A percentile compares a stretch with the other conserved stretches of the same genome.
Conservation (phyloP, 805 yeast species). For the Saccharomycopsis vini region DNA sequence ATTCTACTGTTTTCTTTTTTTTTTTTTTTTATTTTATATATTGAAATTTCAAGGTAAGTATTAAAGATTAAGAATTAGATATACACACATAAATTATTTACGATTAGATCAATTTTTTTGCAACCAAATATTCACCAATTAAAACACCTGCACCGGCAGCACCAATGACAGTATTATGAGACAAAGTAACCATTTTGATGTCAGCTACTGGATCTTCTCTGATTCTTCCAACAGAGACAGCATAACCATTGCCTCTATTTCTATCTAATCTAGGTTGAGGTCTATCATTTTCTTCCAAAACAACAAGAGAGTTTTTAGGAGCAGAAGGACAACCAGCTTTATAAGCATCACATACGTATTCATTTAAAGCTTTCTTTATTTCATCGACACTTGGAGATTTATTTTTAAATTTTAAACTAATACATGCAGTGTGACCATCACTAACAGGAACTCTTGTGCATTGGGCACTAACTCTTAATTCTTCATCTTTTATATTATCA, state of each 20-base stretch:
- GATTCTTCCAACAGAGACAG: constrained; percentile 90
- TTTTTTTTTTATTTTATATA: too few relatives aligned
- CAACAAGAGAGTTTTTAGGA: constrained; percentile 86
- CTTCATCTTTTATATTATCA: constrained; percentile 51
- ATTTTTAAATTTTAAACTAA: constrained; percentile 72
- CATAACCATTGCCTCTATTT: constrained; percentile 87
- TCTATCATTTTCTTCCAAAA: constrained; percentile 82
- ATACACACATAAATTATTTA: too few relatives aligned
- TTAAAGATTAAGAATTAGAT: too few relatives aligned
- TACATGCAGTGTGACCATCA: constrained; percentile 97
- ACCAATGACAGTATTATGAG: constrained; percentile 95
- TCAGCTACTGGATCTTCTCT: constrained; percentile 92
- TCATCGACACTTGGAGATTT: constrained; percentile 79
- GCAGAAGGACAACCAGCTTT: constrained; percentile 81
- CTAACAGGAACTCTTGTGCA: constrained; percentile 95
- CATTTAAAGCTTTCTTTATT: constrained; percentile 58
- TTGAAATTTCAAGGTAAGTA: too few relatives aligned
- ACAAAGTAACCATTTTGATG: constrained; percentile 91
- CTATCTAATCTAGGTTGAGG: constrained; percentile 98
- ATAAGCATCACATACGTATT: constrained; percentile 78
- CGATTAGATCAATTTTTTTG: constrained; percentile 59
- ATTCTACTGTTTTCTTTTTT: too few relatives aligned
- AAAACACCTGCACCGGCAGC: constrained; percentile 98
- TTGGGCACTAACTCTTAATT: constrained; percentile 85
- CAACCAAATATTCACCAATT: constrained; percentile 83